Evolutionary conservation across 129 eudicot species (phyloP).

Genomic region (Mikania micrantha): DNA sequence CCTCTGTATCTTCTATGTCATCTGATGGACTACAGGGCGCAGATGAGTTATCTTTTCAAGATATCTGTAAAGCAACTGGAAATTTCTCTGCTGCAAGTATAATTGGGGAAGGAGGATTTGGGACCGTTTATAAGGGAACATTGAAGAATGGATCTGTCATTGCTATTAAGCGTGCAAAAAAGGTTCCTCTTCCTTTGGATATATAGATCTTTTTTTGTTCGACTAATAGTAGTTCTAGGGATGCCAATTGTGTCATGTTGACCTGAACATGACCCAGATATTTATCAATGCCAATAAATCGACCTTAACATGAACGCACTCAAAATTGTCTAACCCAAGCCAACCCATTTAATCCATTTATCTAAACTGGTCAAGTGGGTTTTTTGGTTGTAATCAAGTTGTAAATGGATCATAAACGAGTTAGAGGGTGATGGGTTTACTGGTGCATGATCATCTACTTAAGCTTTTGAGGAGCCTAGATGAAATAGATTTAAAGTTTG

Average conservation of each 20-base stretch:
- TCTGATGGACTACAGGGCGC: conserved; percentile 23
- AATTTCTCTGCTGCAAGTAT: conserved; percentile 51
- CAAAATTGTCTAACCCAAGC: not conserved
- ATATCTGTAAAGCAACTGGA: conserved; percentile 56
- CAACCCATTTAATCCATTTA: not conserved
- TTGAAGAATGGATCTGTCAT: conserved; percentile 56
- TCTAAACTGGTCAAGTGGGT: not conserved
- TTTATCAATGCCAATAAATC: not conserved
- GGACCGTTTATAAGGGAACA: conserved; percentile 60
- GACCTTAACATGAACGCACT: not conserved
- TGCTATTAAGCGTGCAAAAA: conserved; percentile 74
- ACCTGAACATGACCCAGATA: not conserved
- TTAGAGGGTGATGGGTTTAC: not conserved
- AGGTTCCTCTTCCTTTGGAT: conserved; percentile 26
- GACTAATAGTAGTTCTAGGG: not conserved
- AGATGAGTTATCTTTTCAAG: conserved; percentile 40
- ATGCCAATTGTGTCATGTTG: not conserved
- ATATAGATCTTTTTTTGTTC: not conserved
- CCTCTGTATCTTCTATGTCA: conserved; percentile 32
- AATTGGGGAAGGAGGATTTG: conserved; percentile 84
- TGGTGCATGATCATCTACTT: too few species aligned
- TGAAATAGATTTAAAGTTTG: too few species aligned
- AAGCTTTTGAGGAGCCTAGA: too few species aligned
- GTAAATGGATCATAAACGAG: not conserved
- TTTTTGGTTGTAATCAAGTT: not conserved